Percentiles rank a stretch among this genome's conserved stretches.
phyloP scores from a whole-genome alignment of 2,329 filamentous ascomycete species.

The Stachybotrys chartarum region DNA sequence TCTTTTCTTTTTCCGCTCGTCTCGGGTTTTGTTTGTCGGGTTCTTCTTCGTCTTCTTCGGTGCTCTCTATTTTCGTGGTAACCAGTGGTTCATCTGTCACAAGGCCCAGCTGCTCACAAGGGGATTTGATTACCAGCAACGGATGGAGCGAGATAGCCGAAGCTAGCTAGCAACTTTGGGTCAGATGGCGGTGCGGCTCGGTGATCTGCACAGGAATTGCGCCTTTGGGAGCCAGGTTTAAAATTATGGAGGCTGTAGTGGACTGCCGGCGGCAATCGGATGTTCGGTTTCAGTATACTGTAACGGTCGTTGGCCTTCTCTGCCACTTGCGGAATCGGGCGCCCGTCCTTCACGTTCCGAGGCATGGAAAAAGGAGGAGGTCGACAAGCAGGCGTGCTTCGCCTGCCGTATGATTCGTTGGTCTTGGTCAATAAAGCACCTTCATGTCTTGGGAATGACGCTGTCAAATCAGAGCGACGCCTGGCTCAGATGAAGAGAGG shows the following conservation, averaged over 20 bases:
- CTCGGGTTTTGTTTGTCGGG: background rate
- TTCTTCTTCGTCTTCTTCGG: too few relatives aligned
- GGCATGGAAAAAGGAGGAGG: background rate
- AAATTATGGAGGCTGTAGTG: background rate
- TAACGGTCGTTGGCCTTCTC: background rate
- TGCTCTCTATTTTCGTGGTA: too few relatives aligned
- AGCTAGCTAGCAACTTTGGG: background rate
- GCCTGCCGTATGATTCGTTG: background rate
- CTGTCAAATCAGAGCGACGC: too few relatives aligned
- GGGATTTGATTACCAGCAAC: too few relatives aligned
- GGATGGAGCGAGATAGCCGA: too few relatives aligned
- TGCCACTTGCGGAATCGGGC: background rate
- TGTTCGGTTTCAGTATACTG: background rate
- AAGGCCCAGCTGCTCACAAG: too few relatives aligned
- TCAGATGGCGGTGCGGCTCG: background rate
- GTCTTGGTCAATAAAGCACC: background rate
- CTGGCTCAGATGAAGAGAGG: too few relatives aligned
- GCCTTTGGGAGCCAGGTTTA: background rate
- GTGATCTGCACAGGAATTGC: background rate
- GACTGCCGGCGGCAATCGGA: background rate
- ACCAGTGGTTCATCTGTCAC: background rate
- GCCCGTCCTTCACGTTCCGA: background rate
- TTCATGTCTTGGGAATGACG: background rate
- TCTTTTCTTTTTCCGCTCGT: background rate
- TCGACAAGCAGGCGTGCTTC: too few relatives aligned